Percentiles rank a stretch among this genome's conserved stretches.
phyloP scores from a whole-genome alignment of 225 moss, liverwort and hornwort species.

The Sphagnum contortum region DNA sequence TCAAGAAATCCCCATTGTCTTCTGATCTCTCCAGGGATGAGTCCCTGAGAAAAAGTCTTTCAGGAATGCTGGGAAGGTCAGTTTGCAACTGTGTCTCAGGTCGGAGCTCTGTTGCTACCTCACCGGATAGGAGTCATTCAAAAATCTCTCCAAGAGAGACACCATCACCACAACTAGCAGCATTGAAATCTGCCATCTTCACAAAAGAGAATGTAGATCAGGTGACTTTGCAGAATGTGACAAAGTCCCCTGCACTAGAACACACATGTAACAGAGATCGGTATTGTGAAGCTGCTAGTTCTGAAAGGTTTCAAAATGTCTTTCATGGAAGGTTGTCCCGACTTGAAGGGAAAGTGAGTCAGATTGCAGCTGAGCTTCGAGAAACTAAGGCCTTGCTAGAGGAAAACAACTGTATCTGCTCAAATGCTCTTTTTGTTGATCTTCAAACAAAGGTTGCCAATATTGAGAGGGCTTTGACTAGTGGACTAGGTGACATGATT shows the following conservation, averaged over 20 bases:
- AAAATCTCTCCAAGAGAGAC: constrained; percentile 8
- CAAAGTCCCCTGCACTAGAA: constrained; percentile 1
- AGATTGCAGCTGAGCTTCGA: constrained; percentile 91
- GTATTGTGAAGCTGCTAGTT: constrained; percentile 13
- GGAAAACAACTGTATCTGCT: constrained; percentile 78
- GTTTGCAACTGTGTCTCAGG: constrained; percentile 5
- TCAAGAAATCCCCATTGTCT: constrained; percentile 20
- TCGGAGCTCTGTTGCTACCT: constrained; percentile 3
- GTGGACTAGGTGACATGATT: constrained; percentile 16
- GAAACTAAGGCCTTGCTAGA: constrained; percentile 87
- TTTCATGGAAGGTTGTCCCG: constrained; percentile 71
- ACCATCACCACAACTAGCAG: too few relatives aligned
- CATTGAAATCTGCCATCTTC: too few relatives aligned
- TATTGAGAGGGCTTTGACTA: constrained; percentile 75
- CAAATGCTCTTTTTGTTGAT: constrained; percentile 67
- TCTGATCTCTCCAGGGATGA: constrained; percentile 37
- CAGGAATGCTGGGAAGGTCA: constrained; percentile 16
- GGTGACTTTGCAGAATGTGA: neutral
- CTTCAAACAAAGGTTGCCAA: constrained; percentile 81
- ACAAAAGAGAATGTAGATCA: too few relatives aligned
- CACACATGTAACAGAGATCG: constrained; percentile 9
- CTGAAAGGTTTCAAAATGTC: constrained; percentile 49
- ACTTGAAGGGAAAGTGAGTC: constrained; percentile 80
- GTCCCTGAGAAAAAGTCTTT: constrained; percentile 7
- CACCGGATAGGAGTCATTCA: constrained; percentile 3